Conservation (phyloP, 2,329 filamentous ascomycete species). For the Aspergillus sp. region DNA sequence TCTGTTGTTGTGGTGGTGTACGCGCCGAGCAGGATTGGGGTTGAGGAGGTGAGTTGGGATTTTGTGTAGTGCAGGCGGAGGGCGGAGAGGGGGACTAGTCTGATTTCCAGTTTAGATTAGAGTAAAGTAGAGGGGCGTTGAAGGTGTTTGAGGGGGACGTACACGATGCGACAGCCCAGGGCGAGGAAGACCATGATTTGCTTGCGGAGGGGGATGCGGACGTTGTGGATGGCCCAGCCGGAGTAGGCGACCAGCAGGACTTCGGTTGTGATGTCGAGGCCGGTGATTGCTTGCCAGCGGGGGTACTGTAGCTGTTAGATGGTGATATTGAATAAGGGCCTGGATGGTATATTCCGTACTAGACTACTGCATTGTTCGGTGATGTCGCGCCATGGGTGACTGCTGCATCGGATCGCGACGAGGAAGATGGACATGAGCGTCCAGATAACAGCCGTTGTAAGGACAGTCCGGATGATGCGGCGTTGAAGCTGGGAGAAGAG, state of each 20-base stretch:
- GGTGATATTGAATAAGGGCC: no score
- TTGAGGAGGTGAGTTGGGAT: conserved; percentile 28
- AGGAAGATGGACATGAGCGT: conserved; percentile 37
- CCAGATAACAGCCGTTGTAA: conserved; percentile 33
- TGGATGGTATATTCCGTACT: conserved; percentile 23
- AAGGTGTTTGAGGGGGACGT: conserved; percentile 12
- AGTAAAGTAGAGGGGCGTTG: not conserved
- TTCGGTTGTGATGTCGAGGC: conserved; percentile 44
- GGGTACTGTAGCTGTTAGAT: conserved; percentile 26
- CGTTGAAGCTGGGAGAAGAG: conserved; percentile 16
- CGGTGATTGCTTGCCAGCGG: conserved; percentile 41
- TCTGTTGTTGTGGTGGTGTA: conserved; percentile 40
- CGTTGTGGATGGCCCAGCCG: conserved; percentile 36
- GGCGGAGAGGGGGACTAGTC: conserved; percentile 41
- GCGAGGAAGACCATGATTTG: conserved; percentile 42
- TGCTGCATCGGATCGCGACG: conserved; percentile 38
- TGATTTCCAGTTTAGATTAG: conserved; percentile 11
- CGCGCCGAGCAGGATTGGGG: conserved; percentile 39
- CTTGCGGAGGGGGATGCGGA: conserved; percentile 40
- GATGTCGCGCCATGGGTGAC: conserved; percentile 36
- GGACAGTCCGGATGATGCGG: conserved; percentile 20
- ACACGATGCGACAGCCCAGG: conserved; percentile 45
- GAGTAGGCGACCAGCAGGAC: conserved; percentile 37
- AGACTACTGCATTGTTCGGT: conserved; percentile 28
- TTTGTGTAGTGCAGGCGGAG: conserved; percentile 41